Evolutionary conservation across 495 filamentous ascomycete species (phyloP).

Genomic region (Apiosordaria backusii): DNA sequence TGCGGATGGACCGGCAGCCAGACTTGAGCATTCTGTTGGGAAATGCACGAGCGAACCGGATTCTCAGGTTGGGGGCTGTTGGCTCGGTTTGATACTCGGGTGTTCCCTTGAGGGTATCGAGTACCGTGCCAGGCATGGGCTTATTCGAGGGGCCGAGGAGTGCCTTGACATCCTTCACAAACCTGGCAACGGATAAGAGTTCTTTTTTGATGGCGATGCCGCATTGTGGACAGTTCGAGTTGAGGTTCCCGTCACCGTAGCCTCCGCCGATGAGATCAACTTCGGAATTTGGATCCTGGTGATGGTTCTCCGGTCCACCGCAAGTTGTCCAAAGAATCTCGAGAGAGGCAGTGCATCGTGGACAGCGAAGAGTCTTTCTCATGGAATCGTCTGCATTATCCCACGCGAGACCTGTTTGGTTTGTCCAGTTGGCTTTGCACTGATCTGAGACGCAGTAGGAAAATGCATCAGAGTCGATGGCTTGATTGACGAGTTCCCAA

Average conservation of each 20-base stretch:
- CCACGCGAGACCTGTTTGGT: slow-evolving; percentile 54
- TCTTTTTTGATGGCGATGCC: slow-evolving; percentile 49
- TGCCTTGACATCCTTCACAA: slow-evolving; percentile 49
- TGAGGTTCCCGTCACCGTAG: slow-evolving; percentile 63
- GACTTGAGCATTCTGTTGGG: slow-evolving; percentile 57
- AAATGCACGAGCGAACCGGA: slow-evolving; percentile 44
- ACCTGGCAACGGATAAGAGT: slow-evolving; percentile 54
- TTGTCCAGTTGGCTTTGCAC: slow-evolving; percentile 48
- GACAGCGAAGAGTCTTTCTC: slow-evolving; percentile 53
- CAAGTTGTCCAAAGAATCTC: slow-evolving; percentile 61
- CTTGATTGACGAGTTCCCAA: slow-evolving; percentile 60
- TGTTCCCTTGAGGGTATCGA: slow-evolving; percentile 38
- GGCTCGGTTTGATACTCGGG: slow-evolving; percentile 22
- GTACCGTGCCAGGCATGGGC: slow-evolving; percentile 66
- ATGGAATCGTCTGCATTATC: slow-evolving; percentile 52
- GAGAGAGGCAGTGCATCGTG: slow-evolving; percentile 45
- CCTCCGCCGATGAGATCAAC: slow-evolving; percentile 45
- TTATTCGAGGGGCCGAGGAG: slow-evolving; percentile 37
- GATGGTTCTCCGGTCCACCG: slow-evolving; percentile 31
- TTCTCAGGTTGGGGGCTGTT: background rate
- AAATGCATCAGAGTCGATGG: slow-evolving; percentile 61
- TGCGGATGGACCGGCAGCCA: slow-evolving; percentile 29
- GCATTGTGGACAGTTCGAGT: slow-evolving; percentile 45
- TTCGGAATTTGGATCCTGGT: slow-evolving; percentile 7
- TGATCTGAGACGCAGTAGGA: slow-evolving; percentile 53